Percentiles rank a stretch among this genome's conserved stretches.
Evolutionary conservation across 371 early-diverging fungal species (phyloP).

Genomic region (Gilbertella persicaria): DNA sequence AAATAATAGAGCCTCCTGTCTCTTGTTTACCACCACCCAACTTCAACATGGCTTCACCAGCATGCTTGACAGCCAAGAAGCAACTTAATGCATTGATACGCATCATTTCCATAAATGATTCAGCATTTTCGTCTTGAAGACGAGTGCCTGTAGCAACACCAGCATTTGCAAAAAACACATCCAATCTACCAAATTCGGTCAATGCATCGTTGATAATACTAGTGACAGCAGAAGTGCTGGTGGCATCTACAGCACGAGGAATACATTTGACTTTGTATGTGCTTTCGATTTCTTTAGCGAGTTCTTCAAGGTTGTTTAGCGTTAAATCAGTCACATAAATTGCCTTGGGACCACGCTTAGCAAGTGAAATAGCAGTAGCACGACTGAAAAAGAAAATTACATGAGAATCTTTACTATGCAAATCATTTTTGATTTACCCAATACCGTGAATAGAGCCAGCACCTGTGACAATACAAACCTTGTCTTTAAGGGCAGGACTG

Average conservation of each 20-base stretch:
- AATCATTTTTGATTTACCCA: conserved; percentile 36
- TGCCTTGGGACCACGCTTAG: conserved; percentile 49
- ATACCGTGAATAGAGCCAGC: conserved; percentile 54
- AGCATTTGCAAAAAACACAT: conserved; percentile 61
- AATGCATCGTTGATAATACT: conserved; percentile 44
- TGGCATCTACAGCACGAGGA: conserved; percentile 50
- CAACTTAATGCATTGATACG: conserved; percentile 41
- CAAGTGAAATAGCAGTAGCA: conserved; percentile 45
- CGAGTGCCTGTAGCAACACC: conserved; percentile 34
- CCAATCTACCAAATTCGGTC: conserved; percentile 46
- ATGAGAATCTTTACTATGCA: not conserved
- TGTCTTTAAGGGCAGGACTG: conserved; percentile 39
- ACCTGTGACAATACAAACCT: conserved; percentile 58
- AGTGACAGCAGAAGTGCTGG: conserved; percentile 37
- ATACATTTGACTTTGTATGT: conserved; percentile 41
- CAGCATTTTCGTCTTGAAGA: conserved; percentile 23
- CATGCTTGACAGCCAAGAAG: conserved; percentile 48
- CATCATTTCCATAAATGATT: conserved; percentile 38
- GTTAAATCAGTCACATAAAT: conserved; percentile 52
- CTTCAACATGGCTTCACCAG: conserved; percentile 37
- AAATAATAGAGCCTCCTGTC: conserved; percentile 44
- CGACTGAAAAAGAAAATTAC: conserved; percentile 21
- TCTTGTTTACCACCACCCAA: conserved; percentile 29
- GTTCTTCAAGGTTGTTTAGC: conserved; percentile 33
- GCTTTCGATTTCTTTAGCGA: conserved; percentile 40